Conservation (phyloP, 2,329 filamentous ascomycete genomes). For the Colletotrichum sansevieriae region DNA sequence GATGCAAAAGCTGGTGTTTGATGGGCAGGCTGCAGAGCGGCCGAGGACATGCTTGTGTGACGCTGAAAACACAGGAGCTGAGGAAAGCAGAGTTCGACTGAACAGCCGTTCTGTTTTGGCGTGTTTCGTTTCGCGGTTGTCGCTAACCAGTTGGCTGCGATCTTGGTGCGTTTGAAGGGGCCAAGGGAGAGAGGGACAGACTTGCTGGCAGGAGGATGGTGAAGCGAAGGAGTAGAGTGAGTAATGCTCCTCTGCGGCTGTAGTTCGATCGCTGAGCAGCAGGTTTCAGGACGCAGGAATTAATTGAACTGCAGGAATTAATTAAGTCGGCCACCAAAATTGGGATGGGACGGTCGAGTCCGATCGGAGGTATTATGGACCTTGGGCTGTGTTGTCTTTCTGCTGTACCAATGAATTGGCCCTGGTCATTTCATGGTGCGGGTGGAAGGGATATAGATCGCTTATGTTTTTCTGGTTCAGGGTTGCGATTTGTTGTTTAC, state of each 20-base stretch:
- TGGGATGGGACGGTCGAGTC: slow-evolving; percentile 36
- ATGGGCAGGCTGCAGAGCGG: slow-evolving; percentile 72
- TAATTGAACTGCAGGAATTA: slow-evolving; percentile 41
- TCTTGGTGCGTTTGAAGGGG: slow-evolving; percentile 31
- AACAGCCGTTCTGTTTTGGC: slow-evolving; percentile 33
- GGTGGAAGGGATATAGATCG: slow-evolving; percentile 33
- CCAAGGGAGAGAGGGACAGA: slow-evolving; percentile 31
- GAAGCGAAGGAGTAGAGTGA: slow-evolving; percentile 28
- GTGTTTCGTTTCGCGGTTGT: slow-evolving; percentile 35
- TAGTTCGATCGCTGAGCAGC: slow-evolving; percentile 26
- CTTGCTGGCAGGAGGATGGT: slow-evolving; percentile 28
- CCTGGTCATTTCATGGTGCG: slow-evolving; percentile 60
- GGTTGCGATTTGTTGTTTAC: slow-evolving; percentile 52
- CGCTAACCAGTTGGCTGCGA: slow-evolving; percentile 33
- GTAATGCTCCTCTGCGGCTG: slow-evolving; percentile 12
- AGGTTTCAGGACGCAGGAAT: slow-evolving; percentile 40
- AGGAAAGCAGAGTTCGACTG: slow-evolving; percentile 31
- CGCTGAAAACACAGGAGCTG: slow-evolving; percentile 24
- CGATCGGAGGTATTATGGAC: slow-evolving; percentile 40
- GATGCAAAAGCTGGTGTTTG: slow-evolving; percentile 63
- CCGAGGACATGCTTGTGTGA: slow-evolving; percentile 69
- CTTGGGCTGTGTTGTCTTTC: slow-evolving; percentile 29
- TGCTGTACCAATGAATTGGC: slow-evolving; percentile 53
- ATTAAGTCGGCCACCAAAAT: slow-evolving; percentile 39
- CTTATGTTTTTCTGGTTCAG: slow-evolving; percentile 18